phyloP scores from a whole-genome alignment of 2,329 filamentous ascomycete genomes.

The Epicoccum nigrum region DNA sequence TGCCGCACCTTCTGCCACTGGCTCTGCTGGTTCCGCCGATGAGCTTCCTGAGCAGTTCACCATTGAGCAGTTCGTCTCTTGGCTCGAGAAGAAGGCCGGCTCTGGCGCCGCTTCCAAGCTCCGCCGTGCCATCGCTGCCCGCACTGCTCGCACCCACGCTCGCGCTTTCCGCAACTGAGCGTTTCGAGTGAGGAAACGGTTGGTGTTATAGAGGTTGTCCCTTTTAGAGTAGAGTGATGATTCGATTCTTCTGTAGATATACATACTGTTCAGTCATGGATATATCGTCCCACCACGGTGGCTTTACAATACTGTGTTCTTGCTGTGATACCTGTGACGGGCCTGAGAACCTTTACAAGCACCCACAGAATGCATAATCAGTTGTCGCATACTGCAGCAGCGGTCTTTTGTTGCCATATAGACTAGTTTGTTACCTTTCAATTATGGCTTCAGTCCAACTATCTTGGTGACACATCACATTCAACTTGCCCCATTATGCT shows the following conservation, averaged over 20 bases:
- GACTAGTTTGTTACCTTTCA: too few species aligned
- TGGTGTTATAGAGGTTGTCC: background rate
- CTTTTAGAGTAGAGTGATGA: background rate
- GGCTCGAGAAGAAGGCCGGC: slow-evolving; percentile 38
- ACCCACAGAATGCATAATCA: too few species aligned
- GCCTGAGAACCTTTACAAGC: too few species aligned
- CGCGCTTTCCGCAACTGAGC: slow-evolving; percentile 36
- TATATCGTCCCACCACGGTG: slow-evolving; percentile 22
- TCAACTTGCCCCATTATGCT: too few species aligned
- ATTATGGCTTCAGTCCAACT: too few species aligned
- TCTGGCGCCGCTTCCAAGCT: slow-evolving; percentile 29
- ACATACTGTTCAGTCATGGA: slow-evolving; percentile 31
- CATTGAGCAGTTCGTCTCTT: slow-evolving; percentile 42
- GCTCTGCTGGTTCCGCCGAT: slow-evolving; percentile 3
- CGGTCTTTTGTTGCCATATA: too few species aligned
- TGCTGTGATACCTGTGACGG: too few species aligned
- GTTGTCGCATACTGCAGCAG: too few species aligned
- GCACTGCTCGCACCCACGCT: slow-evolving; percentile 32
- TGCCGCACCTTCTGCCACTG: background rate
- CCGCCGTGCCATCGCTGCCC: slow-evolving; percentile 31
- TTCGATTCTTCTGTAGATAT: slow-evolving; percentile 42
- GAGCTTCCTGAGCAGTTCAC: slow-evolving; percentile 40
- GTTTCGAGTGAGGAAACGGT: background rate
- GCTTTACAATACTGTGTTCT: too few species aligned
- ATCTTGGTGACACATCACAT: too few species aligned